Evolutionary conservation across 352 stramenopile species (phyloP).

Genomic region (Globisporangium heterothallicum): DNA sequence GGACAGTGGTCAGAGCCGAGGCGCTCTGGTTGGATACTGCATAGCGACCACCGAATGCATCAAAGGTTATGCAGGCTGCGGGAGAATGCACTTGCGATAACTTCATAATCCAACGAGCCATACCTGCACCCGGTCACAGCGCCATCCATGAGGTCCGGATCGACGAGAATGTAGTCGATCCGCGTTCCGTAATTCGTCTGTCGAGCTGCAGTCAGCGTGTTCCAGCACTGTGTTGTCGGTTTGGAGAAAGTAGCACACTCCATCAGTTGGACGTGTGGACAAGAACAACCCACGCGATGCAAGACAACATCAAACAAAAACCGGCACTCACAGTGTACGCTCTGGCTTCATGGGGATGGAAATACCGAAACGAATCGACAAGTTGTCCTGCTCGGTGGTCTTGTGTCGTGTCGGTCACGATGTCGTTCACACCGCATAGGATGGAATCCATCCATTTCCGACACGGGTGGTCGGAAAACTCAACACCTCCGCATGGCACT

Average conservation of each 20-base stretch:
- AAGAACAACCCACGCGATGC: too few species aligned
- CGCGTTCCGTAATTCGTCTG: conserved; percentile 89
- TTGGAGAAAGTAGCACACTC: conserved; percentile 3
- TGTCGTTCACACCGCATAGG: conserved; percentile 7
- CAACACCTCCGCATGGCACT: conserved; percentile 18
- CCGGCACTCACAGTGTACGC: conserved; percentile 66
- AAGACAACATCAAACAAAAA: too few species aligned
- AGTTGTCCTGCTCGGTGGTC: conserved; percentile 17
- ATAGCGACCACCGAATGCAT: background rate
- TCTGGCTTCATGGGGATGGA: conserved; percentile 63
- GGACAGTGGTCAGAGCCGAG: conserved; percentile 78
- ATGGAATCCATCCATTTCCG: conserved; percentile 55
- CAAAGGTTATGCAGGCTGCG: background rate
- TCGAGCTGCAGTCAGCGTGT: conserved; percentile 71
- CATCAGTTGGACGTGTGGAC: background rate
- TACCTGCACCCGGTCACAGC: conserved; percentile 57
- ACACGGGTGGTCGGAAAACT: conserved; percentile 61
- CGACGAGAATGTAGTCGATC: conserved; percentile 89
- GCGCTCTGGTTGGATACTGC: conserved; percentile 46
- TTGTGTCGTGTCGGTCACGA: background rate
- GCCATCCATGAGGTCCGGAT: conserved; percentile 38
- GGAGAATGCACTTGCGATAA: background rate
- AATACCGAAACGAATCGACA: conserved; percentile 76
- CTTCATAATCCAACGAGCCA: background rate
- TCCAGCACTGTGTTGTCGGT: conserved; percentile 65